A percentile compares a stretch with the other conserved stretches of the same genome.
These are phyloP conservation scores for Bisporella sp. DNA, from an alignment of 2,329 filamentous ascomycete species.

Conservation along the genomic window DNA sequence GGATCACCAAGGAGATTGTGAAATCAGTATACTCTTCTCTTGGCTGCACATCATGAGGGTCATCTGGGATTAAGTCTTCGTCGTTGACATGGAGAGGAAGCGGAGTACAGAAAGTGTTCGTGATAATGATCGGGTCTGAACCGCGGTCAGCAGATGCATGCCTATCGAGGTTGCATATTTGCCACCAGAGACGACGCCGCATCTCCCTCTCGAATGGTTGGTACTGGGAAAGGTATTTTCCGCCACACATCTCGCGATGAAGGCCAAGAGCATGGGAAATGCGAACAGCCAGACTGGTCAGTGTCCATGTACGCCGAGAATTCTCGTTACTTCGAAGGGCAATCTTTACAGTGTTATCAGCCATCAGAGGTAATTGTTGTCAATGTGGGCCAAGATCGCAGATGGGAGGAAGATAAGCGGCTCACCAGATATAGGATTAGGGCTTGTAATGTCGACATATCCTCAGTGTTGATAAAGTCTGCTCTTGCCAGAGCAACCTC, in stretches of 20 bases:
- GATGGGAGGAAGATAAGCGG: conserved; percentile 1
- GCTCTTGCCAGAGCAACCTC: conserved; percentile 34
- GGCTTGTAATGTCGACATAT: conserved; percentile 54
- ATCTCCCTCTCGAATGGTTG: conserved; percentile 44
- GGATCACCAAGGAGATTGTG: conserved; percentile 8
- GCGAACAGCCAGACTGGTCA: too few species aligned
- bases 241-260: too few species aligned
- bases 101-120: conserved; percentile 37
- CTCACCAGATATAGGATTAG: conserved; percentile 54
- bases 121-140: conserved; percentile 35
- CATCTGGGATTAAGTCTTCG: conserved; percentile 32
- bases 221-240: conserved; percentile 39
- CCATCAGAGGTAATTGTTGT: background rate
- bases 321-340: conserved; percentile 22
- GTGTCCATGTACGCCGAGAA: conserved; percentile 41
- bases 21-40: conserved; percentile 9
- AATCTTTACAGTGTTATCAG: conserved; percentile 2
- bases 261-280: too few species aligned
- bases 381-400: background rate
- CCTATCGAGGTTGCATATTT: conserved; percentile 39
- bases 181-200: conserved; percentile 44
- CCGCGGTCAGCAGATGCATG: conserved; percentile 43
- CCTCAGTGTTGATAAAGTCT: conserved; percentile 55
- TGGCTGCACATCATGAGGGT: background rate
- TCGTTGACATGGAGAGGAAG: conserved; percentile 46